A percentile compares a stretch with the other conserved stretches of the same genome.
Evolutionary conservation across 31 red algal genomes (phyloP).

Genomic region (Porphyra umbilicalis): DNA sequence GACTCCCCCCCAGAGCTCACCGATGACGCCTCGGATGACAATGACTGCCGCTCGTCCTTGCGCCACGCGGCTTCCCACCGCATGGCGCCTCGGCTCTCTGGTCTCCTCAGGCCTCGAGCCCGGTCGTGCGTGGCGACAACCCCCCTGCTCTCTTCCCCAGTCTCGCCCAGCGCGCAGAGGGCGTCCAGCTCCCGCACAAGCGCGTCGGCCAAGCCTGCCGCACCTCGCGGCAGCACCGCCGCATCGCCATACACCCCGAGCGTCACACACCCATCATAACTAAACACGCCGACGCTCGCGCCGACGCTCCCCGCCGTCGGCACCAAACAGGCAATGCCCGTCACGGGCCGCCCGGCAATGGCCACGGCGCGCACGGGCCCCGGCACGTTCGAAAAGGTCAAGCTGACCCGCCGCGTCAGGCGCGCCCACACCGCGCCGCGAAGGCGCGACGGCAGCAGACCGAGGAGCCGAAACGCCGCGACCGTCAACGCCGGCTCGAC

Average conservation of each 20-base stretch:
- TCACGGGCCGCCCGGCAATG: constrained; percentile 12
- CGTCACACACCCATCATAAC: constrained; percentile 17
- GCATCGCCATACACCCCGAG: constrained; percentile 38
- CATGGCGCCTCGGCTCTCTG: too few relatives aligned
- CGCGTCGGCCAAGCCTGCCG: constrained; percentile 52
- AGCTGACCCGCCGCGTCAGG: constrained; percentile 14
- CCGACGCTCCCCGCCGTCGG: constrained; percentile 15
- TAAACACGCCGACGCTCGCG: constrained; percentile 30
- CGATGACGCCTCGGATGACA: too few relatives aligned
- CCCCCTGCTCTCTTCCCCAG: too few relatives aligned
- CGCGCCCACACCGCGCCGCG: constrained; percentile 11
- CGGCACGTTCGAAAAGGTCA: constrained; percentile 46
- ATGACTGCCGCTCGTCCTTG: too few relatives aligned
- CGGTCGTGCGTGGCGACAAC: too few relatives aligned
- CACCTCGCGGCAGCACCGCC: constrained; percentile 25
- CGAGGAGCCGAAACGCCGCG: constrained; percentile 12
- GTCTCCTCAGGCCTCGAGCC: too few relatives aligned
- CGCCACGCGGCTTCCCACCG: too few relatives aligned
- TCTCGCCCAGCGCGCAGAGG: neutral
- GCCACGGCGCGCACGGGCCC: constrained; percentile 9
- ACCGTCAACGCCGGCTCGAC: constrained; percentile 18
- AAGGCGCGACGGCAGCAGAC: constrained; percentile 6
- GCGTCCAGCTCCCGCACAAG: neutral
- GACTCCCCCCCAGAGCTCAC: too few relatives aligned
- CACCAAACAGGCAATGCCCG: constrained; percentile 17